Base-by-base conservation (phyloP, 2,329 filamentous ascomycete species). In the Fusarium nanum region DNA sequence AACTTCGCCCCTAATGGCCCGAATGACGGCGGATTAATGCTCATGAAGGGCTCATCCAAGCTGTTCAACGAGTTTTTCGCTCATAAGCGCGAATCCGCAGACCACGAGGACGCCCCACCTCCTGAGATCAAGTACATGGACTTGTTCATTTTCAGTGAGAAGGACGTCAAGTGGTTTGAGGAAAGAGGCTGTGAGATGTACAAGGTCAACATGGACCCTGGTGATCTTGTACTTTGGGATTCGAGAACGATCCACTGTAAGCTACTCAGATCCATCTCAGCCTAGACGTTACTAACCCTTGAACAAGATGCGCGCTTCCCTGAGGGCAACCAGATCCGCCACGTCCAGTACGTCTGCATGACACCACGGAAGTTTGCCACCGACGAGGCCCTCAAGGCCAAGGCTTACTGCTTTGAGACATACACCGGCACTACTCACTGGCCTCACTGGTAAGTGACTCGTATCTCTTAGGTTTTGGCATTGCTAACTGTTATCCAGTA, bases 191-290 rank as follows among this genome's bases (percentile, higher is more conserved):
- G 68, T 16, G 59, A 77, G 45, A 78, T 78, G 76, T 62, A 74
- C 65, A 81, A 83, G 70, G 76, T 83, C 10, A 75, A 77, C 56
- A 81, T 81, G 34, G 81, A 81, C 13, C 82, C 82, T 1, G 82
- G 82, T 18, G 82, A 84, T 23, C 70, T 84, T 34, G 73, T 84
- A 5, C 75, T 83, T 11, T 83, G 76, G 76, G 80, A 81, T 58
- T 78, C 28, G 11, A 28, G 32, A 9, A 34, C 32, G 2, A 34
- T 28, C 2, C 28, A 28, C 28, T 28, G 28, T 28, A 28, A 28
- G 28, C 28, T 28, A 28, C 28, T 28, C 28, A 28, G 11, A 1
- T 28, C 28, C 28, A 28, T 28, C 11, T 28, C 28, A 28, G 28
- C 1, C 28, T 28, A 1, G 28, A 28, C 28, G 28, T 28, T 28